phyloP scores from a whole-genome alignment of 371 early-diverging fungal species.

The Rhizomucor pusillus region DNA sequence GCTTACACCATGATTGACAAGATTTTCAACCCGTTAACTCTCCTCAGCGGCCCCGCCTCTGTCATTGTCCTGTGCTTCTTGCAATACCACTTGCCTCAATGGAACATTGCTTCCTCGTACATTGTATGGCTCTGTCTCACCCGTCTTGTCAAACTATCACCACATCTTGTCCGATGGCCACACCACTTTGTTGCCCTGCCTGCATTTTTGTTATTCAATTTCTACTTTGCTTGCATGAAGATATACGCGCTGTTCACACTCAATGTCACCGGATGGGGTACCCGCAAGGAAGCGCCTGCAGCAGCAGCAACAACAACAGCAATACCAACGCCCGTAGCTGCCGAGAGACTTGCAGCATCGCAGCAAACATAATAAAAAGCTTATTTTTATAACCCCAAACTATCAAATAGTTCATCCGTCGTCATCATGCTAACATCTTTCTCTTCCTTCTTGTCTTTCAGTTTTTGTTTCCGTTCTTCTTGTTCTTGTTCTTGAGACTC shows the following conservation, averaged over 20 bases:
- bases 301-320: too few relatives aligned
- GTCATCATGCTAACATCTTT: too few relatives aligned
- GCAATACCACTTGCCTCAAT: constrained; percentile 39
- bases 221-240: constrained; percentile 74
- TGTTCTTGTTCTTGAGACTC: too few relatives aligned
- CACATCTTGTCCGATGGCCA: constrained; percentile 66
- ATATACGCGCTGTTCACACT: constrained; percentile 69
- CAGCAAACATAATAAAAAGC: too few relatives aligned
- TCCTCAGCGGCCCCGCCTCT: constrained; percentile 69
- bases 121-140: constrained; percentile 66
- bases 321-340: too few relatives aligned
- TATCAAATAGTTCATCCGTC: too few relatives aligned
- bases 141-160: constrained; percentile 67
- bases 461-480: too few relatives aligned
- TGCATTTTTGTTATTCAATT: constrained; percentile 67
- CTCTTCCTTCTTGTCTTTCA: too few relatives aligned
- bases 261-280: constrained; percentile 76
- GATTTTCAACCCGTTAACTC: constrained; percentile 69
- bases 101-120: constrained; percentile 65
- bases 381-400: too few relatives aligned
- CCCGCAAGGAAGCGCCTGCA: constrained; percentile 24
- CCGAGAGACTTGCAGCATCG: too few relatives aligned
- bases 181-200: constrained; percentile 66
- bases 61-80: constrained; percentile 41
- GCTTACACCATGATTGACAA: constrained; percentile 80